Evolutionary conservation across 192 early-diverging fungal genomes (phyloP).

Genomic region (Mortierella alpina): DNA sequence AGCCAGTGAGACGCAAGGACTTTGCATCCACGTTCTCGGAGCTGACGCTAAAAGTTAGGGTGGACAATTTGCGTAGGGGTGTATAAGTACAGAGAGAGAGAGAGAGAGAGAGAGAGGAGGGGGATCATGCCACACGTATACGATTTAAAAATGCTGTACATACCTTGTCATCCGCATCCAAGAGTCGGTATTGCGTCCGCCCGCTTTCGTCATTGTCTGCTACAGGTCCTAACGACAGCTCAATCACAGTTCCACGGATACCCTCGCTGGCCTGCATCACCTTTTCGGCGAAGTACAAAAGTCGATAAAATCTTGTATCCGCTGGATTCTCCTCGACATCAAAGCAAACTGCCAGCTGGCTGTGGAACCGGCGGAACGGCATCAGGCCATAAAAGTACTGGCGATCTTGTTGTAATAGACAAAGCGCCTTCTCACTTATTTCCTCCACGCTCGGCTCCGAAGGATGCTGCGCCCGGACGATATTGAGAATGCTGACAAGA

Average conservation of each 20-base stretch:
- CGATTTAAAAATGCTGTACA: neutral
- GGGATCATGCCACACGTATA: neutral
- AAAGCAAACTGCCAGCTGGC: constrained; percentile 22
- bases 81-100: neutral
- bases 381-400: constrained; percentile 24
- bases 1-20: constrained; percentile 49
- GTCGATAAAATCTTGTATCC: constrained; percentile 21
- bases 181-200: constrained; percentile 15
- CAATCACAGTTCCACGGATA: constrained; percentile 41
- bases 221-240: constrained; percentile 23
- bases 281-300: constrained; percentile 32
- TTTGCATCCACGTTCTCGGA: constrained; percentile 44
- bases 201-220: constrained; percentile 4
- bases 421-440: constrained; percentile 21
- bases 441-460: constrained; percentile 6
- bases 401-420: constrained; percentile 29
- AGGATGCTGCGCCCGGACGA: neutral
- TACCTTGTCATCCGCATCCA: constrained; percentile 53
- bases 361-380: constrained; percentile 43
- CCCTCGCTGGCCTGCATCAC: constrained; percentile 43
- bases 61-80: neutral
- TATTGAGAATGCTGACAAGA: constrained; percentile 34
- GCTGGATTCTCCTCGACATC: constrained; percentile 26
- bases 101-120: too few relatives aligned
- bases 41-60: constrained; percentile 17